Base-by-base conservation (phyloP, 1,284 basidiomycete species). In the Fomitiporia mediterranea region DNA sequence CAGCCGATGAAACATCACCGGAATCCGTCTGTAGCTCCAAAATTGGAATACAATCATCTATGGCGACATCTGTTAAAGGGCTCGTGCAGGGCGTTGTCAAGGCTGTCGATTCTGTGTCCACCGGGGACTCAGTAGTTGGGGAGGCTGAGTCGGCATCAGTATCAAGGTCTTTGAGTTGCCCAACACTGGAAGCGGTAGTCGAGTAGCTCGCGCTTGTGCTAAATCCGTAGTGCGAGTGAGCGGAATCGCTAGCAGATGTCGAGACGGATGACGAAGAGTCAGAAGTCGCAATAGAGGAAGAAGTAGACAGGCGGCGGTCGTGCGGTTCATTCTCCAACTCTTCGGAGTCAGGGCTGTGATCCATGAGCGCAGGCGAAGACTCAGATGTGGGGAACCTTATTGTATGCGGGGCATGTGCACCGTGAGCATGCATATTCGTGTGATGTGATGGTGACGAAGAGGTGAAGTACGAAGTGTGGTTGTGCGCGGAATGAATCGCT, bases 371-470 rank as follows among this genome's bases (percentile, higher is more conserved):
- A 19, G 49, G 61, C 42, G 58, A 60, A 35, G 61, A 56, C 9
- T 59, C 53, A 55, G 50, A 43, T 52, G 55, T 34, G 51, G 57
- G 47, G 60, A 55, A 39, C 55, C 59, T 50, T 56, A 60, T 40
- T 44, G 57, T 47, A 59, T 59, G 43, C 53, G 53, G 21, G 62
- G 54, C 30, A 55, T 69, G 42, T 65, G 71, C 47, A 63, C 68
- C 1, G 65, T 70, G 37, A 66, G 32, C 53, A 67, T 61, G 63
- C 55, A 15, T 67, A 71, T 48, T 53, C 15, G 47, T 19, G 48
- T 55, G 53, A 49, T 64, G 39, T 60, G 60, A 55, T 28, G 48
- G 57, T 59, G 65, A 27, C 54, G 60, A 54, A 44, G 55, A 47
- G 34, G 58, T 48, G 55, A 60, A 55, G 46, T 50, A 58, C 55